Evolutionary conservation across 768 basidiomycete species (phyloP), one percentile per base, ranked within the genome.

Genomic region (Cystobasidiopsis lactophilus): DNA sequence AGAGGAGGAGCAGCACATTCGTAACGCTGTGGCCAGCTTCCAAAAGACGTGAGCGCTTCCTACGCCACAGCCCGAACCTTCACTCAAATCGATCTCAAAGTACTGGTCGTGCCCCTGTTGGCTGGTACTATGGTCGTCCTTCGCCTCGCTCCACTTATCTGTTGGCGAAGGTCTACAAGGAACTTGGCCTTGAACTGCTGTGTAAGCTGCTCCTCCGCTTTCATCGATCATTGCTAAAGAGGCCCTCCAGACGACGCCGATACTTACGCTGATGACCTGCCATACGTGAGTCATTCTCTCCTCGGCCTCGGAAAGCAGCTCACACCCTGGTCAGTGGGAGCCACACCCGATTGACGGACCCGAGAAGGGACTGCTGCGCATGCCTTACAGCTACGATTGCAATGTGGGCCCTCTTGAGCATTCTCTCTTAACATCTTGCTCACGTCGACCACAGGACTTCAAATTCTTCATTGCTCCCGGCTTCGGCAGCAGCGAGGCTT

Each of bases 211-310:
- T n/a, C n/a, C n/a, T n/a, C n/a, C n/a, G n/a, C n/a, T n/a, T n/a
- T n/a, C n/a, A n/a, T n/a, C n/a, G n/a, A n/a, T n/a, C n/a, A n/a
- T n/a, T n/a, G n/a, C n/a, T n/a, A n/a, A n/a, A n/a, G n/a, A n/a
- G n/a, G n/a, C n/a, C n/a, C n/a, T n/a, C n/a, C n/a, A n/a, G n/a
- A 61, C 57, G 53, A 53, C 9, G 58, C 60, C 3, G 63, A 63
- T 50, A 52, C 56, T 11, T 56, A 48, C 31, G 31, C 55, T n/a
- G 58, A 59, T 44, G 58, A 59, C 29, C 51, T 57, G 35, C 58
- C 56, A 14, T 54, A 53, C 47, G n/a, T n/a, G n/a, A n/a, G n/a
- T n/a, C n/a, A n/a, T n/a, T n/a, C n/a, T n/a, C n/a, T n/a, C n/a
- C n/a, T n/a, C n/a, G n/a, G n/a, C n/a, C n/a, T n/a, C n/a, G n/a